Base-by-base conservation (phyloP, 371 early-diverging fungal species). In the Apophysomyces ossiformis region DNA sequence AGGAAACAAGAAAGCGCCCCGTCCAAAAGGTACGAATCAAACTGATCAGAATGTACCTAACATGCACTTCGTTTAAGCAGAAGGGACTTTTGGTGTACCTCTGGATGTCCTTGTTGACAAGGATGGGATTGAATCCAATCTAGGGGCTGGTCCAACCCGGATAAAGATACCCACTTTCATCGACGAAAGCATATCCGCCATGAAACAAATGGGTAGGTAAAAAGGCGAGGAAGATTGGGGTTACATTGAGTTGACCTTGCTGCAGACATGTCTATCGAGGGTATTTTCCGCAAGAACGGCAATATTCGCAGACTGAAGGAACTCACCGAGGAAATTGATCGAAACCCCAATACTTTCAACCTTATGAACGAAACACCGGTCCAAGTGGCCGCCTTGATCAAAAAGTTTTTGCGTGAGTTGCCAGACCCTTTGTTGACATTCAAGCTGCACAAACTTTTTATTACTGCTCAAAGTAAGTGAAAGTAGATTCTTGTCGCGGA, bases 271-370 rank as follows among this genome's bases (percentile, higher is more conserved):
- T 73, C 84, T 0, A 87, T 91, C 7, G 98, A 97, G 78, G 99
- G 99, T 7, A 90, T 97, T 7, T 98, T 98, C 85, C 87, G 99
- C 63, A 97, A 96, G 74, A 98, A 95, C 69, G 99, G 99, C n/a
- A 97, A 98, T 72, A 96, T 98, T 64, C 84, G 93, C 43, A 77
- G 91, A 35, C 81, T 97, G 50, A 92, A 92, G 63, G 91, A 91
- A 39, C 73, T 93, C 57, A 84, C 87, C 16, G 95, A 96, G 16
- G 70, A 81, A 0, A 75, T 88, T n/a, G 94, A 96, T 69, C 67
- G 70, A 54, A 83, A 87, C 60, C 84, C 81, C 13, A 66, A 66
- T 15, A 57, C 70, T 1, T 77, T 83, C 7, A 75, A 69, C 41
- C 36, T 56, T 11, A 59, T 43, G 12, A 77, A 83, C 54, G 82